A percentile compares a stretch with the other conserved stretches of the same genome.
Evolutionary conservation across 495 filamentous ascomycete species (phyloP).

Genomic region (Rhizodiscina lignyota): DNA sequence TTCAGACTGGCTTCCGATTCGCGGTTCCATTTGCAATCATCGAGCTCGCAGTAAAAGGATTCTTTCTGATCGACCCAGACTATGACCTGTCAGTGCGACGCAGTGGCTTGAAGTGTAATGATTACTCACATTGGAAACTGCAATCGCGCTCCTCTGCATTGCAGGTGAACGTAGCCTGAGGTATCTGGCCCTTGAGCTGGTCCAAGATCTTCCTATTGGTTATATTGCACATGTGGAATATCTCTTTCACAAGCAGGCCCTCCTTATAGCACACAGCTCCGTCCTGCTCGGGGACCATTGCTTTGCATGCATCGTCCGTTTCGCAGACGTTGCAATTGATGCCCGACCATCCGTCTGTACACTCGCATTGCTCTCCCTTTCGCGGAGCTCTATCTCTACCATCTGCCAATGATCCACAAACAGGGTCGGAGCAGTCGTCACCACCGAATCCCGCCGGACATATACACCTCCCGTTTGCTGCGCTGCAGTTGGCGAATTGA

Average conservation of each 20-base stretch:
- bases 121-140: slow-evolving; percentile 77
- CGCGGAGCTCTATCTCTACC: slow-evolving; percentile 54
- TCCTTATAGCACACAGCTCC: slow-evolving; percentile 84
- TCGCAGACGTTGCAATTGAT: slow-evolving; percentile 98
- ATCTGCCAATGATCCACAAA: slow-evolving; percentile 77
- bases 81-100: slow-evolving; percentile 28
- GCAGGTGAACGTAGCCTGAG: slow-evolving; percentile 89
- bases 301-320: slow-evolving; percentile 62
- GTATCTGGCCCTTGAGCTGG: slow-evolving; percentile 63
- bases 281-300: slow-evolving; percentile 59
- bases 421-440: slow-evolving; percentile 73
- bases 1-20: slow-evolving; percentile 56
- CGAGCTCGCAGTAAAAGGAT: slow-evolving; percentile 88
- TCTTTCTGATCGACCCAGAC: slow-evolving; percentile 89
- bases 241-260: slow-evolving; percentile 78
- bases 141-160: slow-evolving; percentile 55
- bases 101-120: background rate
- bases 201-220: slow-evolving; percentile 86
- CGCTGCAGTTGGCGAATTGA: slow-evolving; percentile 75
- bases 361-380: slow-evolving; percentile 53
- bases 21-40: slow-evolving; percentile 58
- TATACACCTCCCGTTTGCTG: slow-evolving; percentile 74
- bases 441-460: slow-evolving; percentile 88
- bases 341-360: slow-evolving; percentile 89
- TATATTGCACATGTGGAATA: slow-evolving; percentile 95